These are phyloP conservation scores for Silene noctiflora DNA, from an alignment of 179 eudicot genomes.

Conservation along the genomic window DNA sequence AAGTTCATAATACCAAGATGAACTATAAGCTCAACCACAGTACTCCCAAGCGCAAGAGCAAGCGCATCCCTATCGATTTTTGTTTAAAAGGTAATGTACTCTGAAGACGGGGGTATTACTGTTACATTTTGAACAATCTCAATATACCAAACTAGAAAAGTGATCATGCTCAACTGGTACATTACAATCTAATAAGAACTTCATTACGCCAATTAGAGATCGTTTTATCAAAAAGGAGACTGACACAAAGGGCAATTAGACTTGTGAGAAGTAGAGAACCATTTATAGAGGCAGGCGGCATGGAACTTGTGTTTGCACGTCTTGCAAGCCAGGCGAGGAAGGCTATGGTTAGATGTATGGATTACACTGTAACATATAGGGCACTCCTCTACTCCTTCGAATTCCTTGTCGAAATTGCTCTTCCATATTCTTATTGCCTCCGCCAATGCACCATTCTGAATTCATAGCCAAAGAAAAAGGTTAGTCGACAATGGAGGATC, in stretches of 20 bases:
- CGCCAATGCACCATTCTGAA: slow-evolving; percentile 92
- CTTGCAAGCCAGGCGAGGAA: slow-evolving; percentile 96
- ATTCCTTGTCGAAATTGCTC: slow-evolving; percentile 91
- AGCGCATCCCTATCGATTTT: too few species aligned
- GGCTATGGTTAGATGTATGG: slow-evolving; percentile 78
- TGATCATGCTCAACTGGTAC: neutral
- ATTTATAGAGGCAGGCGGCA: slow-evolving; percentile 91
- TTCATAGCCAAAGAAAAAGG: slow-evolving; percentile 14
- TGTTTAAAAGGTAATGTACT: too few species aligned
- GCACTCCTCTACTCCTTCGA: slow-evolving; percentile 97
- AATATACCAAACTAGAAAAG: too few species aligned
- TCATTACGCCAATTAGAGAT: neutral
- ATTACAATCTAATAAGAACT: neutral
- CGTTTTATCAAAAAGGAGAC: slow-evolving; percentile 63
- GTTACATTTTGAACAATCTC: too few species aligned
- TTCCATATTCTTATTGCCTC: slow-evolving; percentile 97
- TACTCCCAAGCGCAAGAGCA: too few species aligned
- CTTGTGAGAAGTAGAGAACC: slow-evolving; percentile 97
- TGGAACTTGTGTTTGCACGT: slow-evolving; percentile 98
- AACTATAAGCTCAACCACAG: too few species aligned
- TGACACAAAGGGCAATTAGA: slow-evolving; percentile 96
- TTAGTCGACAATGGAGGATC: neutral
- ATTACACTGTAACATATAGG: slow-evolving; percentile 98
- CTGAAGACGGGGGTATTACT: too few species aligned
- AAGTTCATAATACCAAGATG: too few species aligned